Conservation (phyloP, 129 eudicot genomes). For the Flaveria bidentis region DNA sequence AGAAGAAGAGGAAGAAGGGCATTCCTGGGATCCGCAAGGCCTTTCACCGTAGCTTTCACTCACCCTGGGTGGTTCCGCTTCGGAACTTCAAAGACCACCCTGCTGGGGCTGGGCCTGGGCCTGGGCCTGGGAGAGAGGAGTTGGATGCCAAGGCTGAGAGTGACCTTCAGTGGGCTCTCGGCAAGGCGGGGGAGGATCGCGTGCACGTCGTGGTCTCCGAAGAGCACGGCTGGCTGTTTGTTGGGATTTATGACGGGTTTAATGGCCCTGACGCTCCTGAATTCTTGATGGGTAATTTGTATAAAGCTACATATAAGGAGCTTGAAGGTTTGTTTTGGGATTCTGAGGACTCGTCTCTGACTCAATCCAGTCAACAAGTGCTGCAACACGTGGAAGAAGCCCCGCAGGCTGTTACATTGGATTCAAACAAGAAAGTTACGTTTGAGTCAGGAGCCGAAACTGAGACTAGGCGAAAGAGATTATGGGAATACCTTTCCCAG, state of each 20-base stretch:
- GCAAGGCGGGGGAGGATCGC: conserved; percentile 96
- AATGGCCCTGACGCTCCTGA: conserved; percentile 40
- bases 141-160: conserved; percentile 24
- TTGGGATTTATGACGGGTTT: conserved; percentile 96
- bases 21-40: conserved; percentile 65
- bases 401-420: background rate
- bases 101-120: conserved; percentile 18
- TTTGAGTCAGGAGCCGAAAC: conserved; percentile 46
- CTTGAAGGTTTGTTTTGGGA: conserved; percentile 97
- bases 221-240: conserved; percentile 94
- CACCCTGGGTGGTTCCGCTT: conserved; percentile 84
- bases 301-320: conserved; percentile 74
- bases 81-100: conserved; percentile 34
- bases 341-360: conserved; percentile 31
- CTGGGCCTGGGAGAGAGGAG: conserved; percentile 20
- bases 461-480: conserved; percentile 60
- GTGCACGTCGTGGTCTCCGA: conserved; percentile 94
- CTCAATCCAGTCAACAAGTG: conserved; percentile 22
- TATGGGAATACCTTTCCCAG: conserved; percentile 87
- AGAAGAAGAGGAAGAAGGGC: conserved; percentile 69
- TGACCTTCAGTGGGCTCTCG: conserved; percentile 91
- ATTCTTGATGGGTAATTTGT: conserved; percentile 80
- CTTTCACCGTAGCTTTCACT: conserved; percentile 60
- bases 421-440: conserved; percentile 49
- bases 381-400: conserved; percentile 16